These are phyloP conservation scores for Castanospermum australe DNA, from an alignment of 306 rosid genomes.

Conservation along the genomic window DNA sequence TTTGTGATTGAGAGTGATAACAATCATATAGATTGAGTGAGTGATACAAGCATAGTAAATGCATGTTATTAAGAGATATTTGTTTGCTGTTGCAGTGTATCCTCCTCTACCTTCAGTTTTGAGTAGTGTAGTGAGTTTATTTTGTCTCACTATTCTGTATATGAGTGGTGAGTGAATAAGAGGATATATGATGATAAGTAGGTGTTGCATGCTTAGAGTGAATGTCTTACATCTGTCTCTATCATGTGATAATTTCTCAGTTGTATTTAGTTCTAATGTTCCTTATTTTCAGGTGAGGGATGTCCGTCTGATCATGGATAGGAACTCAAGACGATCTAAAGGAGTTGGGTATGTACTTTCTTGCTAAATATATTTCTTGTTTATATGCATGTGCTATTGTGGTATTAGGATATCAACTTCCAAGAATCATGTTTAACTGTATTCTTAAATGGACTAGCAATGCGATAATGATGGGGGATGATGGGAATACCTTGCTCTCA, in stretches of 20 bases:
- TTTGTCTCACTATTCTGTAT: conserved; percentile 50
- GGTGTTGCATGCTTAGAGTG: conserved; percentile 27
- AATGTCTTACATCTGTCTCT: conserved; percentile 8
- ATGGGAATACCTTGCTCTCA: conserved; percentile 99
- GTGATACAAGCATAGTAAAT: conserved; percentile 22
- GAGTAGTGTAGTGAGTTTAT: conserved; percentile 45
- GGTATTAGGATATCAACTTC: conserved; percentile 64
- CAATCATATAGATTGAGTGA: conserved; percentile 19
- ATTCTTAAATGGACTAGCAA: conserved; percentile 99
- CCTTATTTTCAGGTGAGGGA: conserved; percentile 83
- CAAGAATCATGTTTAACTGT: conserved; percentile 94
- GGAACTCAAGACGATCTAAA: conserved; percentile 98
- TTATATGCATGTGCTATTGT: conserved; percentile 51
- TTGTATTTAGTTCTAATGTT: conserved; percentile 1
- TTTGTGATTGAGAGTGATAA: neutral
- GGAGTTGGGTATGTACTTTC: conserved; percentile 96
- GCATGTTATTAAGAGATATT: conserved; percentile 46
- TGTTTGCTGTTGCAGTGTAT: conserved; percentile 51
- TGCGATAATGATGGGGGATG: conserved; percentile 99
- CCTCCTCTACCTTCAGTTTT: conserved; percentile 30
- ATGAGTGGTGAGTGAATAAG: conserved; percentile 47
- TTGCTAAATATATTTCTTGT: conserved; percentile 21
- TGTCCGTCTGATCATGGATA: conserved; percentile 98
- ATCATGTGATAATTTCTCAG: neutral
- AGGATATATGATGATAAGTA: conserved; percentile 23